Conservation (phyloP, 495 filamentous ascomycete species). For the Hapsidospora chrysogenum region DNA sequence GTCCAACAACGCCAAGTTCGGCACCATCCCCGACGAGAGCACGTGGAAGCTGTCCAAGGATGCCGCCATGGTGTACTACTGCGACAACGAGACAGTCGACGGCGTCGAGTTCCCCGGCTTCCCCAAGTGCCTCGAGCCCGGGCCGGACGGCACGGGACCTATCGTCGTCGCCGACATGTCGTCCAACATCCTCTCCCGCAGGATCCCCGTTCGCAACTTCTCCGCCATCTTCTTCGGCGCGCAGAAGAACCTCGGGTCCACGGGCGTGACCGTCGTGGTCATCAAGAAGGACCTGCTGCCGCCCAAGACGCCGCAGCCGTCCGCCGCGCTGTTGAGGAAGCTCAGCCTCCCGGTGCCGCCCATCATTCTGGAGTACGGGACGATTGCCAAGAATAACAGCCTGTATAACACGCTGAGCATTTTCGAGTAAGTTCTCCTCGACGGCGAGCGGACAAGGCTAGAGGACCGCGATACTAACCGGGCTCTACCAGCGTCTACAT, state of each 20-base stretch:
- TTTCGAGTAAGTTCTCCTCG: constrained; percentile 42
- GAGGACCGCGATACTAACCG: not conserved
- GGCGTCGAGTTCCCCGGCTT: constrained; percentile 84
- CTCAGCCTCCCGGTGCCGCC: constrained; percentile 65
- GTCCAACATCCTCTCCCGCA: constrained; percentile 53
- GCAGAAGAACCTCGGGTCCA: constrained; percentile 80
- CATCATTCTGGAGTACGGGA: constrained; percentile 64
- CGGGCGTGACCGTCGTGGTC: constrained; percentile 73
- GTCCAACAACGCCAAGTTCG: constrained; percentile 70
- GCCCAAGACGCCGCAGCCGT: constrained; percentile 36
- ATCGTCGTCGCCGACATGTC: constrained; percentile 77
- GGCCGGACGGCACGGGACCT: constrained; percentile 36
- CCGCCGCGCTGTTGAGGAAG: constrained; percentile 47
- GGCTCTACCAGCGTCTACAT: constrained; percentile 50
- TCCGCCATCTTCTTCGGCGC: constrained; percentile 66
- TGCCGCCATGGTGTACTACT: constrained; percentile 75
- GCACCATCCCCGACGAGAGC: constrained; percentile 57
- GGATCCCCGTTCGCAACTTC: constrained; percentile 54
- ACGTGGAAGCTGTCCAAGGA: constrained; percentile 61
- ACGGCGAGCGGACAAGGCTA: too few relatives aligned
- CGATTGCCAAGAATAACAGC: constrained; percentile 70
- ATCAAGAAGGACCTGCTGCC: constrained; percentile 62
- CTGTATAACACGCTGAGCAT: constrained; percentile 93
- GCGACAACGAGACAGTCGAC: constrained; percentile 90
- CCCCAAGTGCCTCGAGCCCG: constrained; percentile 42